Base-by-base conservation (phyloP, 345 rosid species). In the Angophora floribunda region DNA sequence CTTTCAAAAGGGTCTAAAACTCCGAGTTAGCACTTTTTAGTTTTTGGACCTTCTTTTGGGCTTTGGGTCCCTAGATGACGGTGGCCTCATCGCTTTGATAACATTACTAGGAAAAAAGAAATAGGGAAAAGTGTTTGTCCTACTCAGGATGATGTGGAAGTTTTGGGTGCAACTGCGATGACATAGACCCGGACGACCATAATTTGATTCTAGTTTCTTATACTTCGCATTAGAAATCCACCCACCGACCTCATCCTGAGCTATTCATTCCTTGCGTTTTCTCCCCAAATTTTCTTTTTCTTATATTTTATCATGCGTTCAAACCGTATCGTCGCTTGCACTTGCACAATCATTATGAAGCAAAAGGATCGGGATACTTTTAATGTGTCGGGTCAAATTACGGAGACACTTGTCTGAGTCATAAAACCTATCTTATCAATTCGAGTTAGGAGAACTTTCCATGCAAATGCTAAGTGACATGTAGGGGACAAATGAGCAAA, bases 141-240 rank as follows among this genome's bases (percentile, higher is more conserved):
- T 90, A 92, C 95, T 93, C 95, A 91, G 47, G 87, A 85, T 92
- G 94, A 93, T 57, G 91, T 92, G 94, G 94, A 87, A 85, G 36
- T 51, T 49, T 47, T 24, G 51, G 24, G 22, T 49, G 86, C 86
- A 50, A 47, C 53, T 51, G 84, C 15, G 32, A 86, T 88, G 80
- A 50, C 57, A 92, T 90, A 91, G 92, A 90, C 88, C 84, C 7
- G 10, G 84, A 19, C 14, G 49, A 41, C 82, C 49, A 36, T 19
- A 21, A 75, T 75, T 75, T 22, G 47, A 75, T 41, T 75, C 49
- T 19, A 41, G 84, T 75, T 75, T 75, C 84, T 41, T 75, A 75
- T 45, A 1, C 84, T 75, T 41, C 7, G 84, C 15, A 75, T 41
- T 19, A 75, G 26, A 75, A 36, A 36, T 75, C 82, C 49, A 75